Base-by-base conservation (phyloP, 2,329 filamentous ascomycete species). In the Botryotinia narcissicola region DNA sequence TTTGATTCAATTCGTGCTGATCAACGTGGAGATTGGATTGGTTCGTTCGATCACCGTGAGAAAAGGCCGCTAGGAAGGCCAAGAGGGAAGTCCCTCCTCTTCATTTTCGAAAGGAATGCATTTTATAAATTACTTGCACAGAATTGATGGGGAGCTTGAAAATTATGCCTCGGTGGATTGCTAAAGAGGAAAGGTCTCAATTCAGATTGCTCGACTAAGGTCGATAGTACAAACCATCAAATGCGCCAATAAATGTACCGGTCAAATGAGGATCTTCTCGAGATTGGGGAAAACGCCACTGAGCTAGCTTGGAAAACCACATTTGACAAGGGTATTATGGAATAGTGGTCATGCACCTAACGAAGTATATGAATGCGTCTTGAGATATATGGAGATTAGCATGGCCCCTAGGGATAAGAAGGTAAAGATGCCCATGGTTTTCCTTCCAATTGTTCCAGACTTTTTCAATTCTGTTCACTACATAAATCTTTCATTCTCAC, bases 371-470 rank as follows among this genome's bases (percentile, higher is more conserved):
- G 35, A 42, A 9, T 57, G 40, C 54, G 5, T 20, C 20, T 67
- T 40, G 64, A 51, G 16, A 67, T 62, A 48, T 51, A 71, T 63
- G 57, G 44, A 64, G 59, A 64, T 71, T 64, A 54, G 25, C 69
- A 63, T 51, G 32, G 10, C 29, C 22, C 25, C 22, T 57, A 20
- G 62, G 66, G 40, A 40, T 46, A 71, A 71, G 69, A 71, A 54
- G 59, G 29, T 32, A n/a, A 40, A 42, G 18, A 63, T 25, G 22
- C 42, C 51, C 69, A 54, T 40, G 6, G 14, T 22, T 64, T 68
- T 57, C 3, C 29, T 9, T 16, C 40, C 10, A 12, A 14, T 29
- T 57, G 35, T 32, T 57, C 35, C 35, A 42, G 29, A 22, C n/a
- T 40, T 32, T 42, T 32, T 29, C 2, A n/a, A 64, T 42, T 12